Base-by-base conservation (phyloP, 352 stramenopile genomes). In the Phytopythium ostracodes region DNA sequence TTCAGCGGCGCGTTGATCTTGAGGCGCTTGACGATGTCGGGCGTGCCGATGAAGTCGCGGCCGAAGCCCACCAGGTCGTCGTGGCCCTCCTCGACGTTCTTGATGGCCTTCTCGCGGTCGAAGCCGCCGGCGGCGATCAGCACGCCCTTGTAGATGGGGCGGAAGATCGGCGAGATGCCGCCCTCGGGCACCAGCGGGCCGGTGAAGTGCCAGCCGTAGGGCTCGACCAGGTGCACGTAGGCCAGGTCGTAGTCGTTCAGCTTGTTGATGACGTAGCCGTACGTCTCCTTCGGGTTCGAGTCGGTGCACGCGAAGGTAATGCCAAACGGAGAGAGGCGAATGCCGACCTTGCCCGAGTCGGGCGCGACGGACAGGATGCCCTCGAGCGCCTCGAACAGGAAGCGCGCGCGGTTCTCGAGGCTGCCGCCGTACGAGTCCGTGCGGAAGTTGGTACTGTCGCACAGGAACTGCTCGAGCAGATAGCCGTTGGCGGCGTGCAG, bases 401-500 rank as follows among this genome's bases (percentile, higher is more conserved):
- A 82, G 25, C 77, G 73, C 25, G 72, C 66, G 18, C 89, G 83
- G 67, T 96, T 96, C 56, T 96, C 87, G 24, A 90, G 65, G 29
- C 60, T 80, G 17, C 89, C 88, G 44, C 87, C 89, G 56, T 96
- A 97, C 53, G 81, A 59, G 73, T 96, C 88, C 0, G 73, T 91
- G 47, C 85, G 81, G 31, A 75, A 71, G 72, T 97, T 97, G 51
- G 67, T 70, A 29, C 47, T 71, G 54, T 76, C 71, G 63, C 89
- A 80, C n/a, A 97, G 64, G 66, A 96, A 96, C 61, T 96, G 75
- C 64, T 97, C 88, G 55, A 98, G 67, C 33, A 98, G 66, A 62
- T 98, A 98, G 14, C 91, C 92, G 64, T 98, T 96, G 8, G 88
- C 91, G 14, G 49, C 51, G 69, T 98, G 92, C 35, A 98, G 64